Conservation (phyloP, 2,329 filamentous ascomycete genomes). For the Xylaria sp. region DNA sequence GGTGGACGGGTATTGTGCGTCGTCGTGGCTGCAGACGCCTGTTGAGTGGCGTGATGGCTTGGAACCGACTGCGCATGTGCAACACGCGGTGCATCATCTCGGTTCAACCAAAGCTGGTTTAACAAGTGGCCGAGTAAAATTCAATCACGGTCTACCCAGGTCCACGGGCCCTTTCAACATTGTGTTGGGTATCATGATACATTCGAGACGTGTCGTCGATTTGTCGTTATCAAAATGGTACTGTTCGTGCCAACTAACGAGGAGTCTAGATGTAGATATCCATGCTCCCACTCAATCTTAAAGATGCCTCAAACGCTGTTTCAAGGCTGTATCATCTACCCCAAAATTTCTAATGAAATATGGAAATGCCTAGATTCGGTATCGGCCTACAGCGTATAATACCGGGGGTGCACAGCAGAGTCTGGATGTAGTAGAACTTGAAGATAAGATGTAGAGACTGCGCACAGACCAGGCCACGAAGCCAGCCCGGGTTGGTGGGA, state of each 20-base stretch:
- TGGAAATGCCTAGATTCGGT: too few relatives aligned
- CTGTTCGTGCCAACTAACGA: too few relatives aligned
- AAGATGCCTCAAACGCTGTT: not conserved
- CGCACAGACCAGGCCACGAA: conserved; percentile 5
- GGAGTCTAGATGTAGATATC: too few relatives aligned
- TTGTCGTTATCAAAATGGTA: too few relatives aligned
- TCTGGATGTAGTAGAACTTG: not conserved
- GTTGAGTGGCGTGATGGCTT: not conserved
- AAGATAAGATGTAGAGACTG: not conserved
- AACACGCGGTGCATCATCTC: conserved; percentile 16
- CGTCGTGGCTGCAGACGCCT: not conserved
- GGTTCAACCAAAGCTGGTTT: not conserved
- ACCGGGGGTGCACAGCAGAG: not conserved
- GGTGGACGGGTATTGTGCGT: not conserved
- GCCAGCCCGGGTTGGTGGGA: not conserved
- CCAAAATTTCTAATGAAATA: not conserved
- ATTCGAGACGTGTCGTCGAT: not conserved
- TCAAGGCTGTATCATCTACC: not conserved
- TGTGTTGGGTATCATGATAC: not conserved
- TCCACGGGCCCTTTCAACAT: not conserved
- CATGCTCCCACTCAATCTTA: too few relatives aligned
- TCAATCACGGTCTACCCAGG: not conserved
- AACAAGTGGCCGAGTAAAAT: not conserved
- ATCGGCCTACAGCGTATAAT: too few relatives aligned
- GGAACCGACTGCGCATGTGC: not conserved